Percentiles rank a stretch among this genome's conserved stretches.
Evolutionary conservation across 768 basidiomycete genomes (phyloP).

Genomic region (Mycena galopus): DNA sequence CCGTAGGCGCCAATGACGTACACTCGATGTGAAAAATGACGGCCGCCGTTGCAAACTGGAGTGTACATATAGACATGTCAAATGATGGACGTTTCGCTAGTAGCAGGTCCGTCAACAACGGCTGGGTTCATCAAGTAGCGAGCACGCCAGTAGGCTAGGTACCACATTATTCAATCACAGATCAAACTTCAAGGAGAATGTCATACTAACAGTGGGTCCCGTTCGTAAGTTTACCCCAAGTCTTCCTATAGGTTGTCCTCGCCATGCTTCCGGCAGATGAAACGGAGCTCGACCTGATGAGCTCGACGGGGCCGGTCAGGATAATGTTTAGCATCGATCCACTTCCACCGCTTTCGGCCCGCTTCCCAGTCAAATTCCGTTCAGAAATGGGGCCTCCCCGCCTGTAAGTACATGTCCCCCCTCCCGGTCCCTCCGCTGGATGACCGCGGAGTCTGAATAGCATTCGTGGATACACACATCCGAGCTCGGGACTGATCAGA

Average conservation of each 20-base stretch:
- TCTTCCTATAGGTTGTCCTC: too few species aligned
- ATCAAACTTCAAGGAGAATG: slow-evolving; percentile 10
- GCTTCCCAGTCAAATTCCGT: slow-evolving; percentile 32
- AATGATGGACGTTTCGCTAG: not conserved
- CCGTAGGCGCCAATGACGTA: too few species aligned
- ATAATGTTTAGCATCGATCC: slow-evolving; percentile 64
- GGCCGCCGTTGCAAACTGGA: too few species aligned
- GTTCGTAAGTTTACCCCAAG: too few species aligned
- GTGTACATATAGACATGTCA: too few species aligned
- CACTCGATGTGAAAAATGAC: too few species aligned
- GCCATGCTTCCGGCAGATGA: too few species aligned
- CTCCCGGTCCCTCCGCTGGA: slow-evolving; percentile 9
- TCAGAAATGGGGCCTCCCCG: slow-evolving; percentile 29
- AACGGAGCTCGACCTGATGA: slow-evolving; percentile 55
- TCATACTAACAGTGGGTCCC: too few species aligned
- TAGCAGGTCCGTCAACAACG: not conserved
- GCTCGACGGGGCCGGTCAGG: slow-evolving; percentile 60
- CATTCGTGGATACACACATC: too few species aligned
- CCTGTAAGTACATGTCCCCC: not conserved
- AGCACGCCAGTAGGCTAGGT: too few species aligned
- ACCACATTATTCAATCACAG: not conserved
- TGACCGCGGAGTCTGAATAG: slow-evolving; percentile 16
- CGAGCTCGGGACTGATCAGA: too few species aligned
- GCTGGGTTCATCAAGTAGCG: too few species aligned
- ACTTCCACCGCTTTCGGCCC: slow-evolving; percentile 40